Percentiles rank a stretch among this genome's conserved stretches.
phyloP scores from a whole-genome alignment of 257 asterid species.

The Cynanchum wilfordii region DNA sequence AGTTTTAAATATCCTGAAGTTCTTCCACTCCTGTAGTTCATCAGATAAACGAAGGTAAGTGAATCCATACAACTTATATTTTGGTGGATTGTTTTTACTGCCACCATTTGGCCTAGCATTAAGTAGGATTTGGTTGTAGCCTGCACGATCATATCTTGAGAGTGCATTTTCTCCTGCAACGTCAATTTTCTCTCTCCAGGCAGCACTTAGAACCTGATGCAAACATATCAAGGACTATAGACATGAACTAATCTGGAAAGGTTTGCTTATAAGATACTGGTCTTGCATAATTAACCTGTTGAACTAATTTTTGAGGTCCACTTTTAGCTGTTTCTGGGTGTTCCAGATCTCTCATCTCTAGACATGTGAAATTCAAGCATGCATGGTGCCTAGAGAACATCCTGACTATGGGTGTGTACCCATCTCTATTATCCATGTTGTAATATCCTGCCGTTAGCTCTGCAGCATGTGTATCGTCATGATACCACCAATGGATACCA shows the following conservation, averaged over 20 bases:
- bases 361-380: slow-evolving; percentile 65
- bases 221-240: neutral
- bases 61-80: slow-evolving; percentile 29
- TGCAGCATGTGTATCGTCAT: slow-evolving; percentile 21
- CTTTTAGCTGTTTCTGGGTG: slow-evolving; percentile 50
- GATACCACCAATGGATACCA: slow-evolving; percentile 28
- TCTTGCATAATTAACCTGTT: slow-evolving; percentile 37
- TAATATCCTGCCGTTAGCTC: slow-evolving; percentile 52
- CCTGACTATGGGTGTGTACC: slow-evolving; percentile 66
- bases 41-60: slow-evolving; percentile 39
- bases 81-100: slow-evolving; percentile 15
- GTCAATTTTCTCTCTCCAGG: slow-evolving; percentile 33
- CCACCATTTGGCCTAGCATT: slow-evolving; percentile 39
- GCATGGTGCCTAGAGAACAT: slow-evolving; percentile 63
- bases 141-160: slow-evolving; percentile 33
- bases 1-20: slow-evolving; percentile 24
- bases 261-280: neutral
- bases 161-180: slow-evolving; percentile 44
- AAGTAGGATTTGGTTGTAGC: slow-evolving; percentile 37
- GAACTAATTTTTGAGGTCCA: slow-evolving; percentile 75
- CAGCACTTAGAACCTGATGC: slow-evolving; percentile 28
- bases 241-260: too few species aligned
- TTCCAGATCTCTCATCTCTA: slow-evolving; percentile 70
- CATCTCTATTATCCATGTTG: slow-evolving; percentile 55
- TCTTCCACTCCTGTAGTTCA: slow-evolving; percentile 19